Evolutionary conservation across 31 red algal genomes (phyloP).

Genomic region (Porphyra umbilicalis): DNA sequence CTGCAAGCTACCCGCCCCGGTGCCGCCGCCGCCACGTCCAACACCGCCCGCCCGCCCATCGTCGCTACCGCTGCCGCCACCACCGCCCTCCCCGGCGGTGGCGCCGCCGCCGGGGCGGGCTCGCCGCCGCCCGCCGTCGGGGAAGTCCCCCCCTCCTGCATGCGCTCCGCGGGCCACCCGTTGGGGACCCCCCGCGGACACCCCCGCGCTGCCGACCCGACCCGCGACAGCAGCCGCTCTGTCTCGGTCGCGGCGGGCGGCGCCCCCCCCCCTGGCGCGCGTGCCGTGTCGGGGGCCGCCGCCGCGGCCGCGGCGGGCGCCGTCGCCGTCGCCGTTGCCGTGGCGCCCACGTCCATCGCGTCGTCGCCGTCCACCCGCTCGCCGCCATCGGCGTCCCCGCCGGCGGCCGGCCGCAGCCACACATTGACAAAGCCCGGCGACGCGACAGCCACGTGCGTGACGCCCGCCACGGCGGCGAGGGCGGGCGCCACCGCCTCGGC

Average conservation of each 20-base stretch:
- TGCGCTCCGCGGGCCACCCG: neutral
- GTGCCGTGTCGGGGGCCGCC: neutral
- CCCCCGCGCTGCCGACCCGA: neutral
- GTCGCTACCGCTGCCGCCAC: neutral
- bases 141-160: neutral
- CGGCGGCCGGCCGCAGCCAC: neutral
- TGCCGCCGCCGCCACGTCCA: neutral
- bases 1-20: slow-evolving; percentile 16
- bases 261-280: neutral
- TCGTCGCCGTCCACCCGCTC: neutral
- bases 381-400: neutral
- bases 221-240: neutral
- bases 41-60: neutral
- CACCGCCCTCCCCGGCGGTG: neutral
- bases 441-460: slow-evolving; percentile 8
- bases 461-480: neutral
- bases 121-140: neutral
- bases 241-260: neutral
- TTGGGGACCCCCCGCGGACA: neutral
- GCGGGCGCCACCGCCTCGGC: neutral
- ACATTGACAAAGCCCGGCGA: slow-evolving; percentile 50
- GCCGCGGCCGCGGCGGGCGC: neutral
- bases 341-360: neutral
- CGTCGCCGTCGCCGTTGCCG: no score
- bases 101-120: neutral